Base-by-base conservation (phyloP, 2,329 filamentous ascomycete species). In the Trichoderma cornu-damae region DNA sequence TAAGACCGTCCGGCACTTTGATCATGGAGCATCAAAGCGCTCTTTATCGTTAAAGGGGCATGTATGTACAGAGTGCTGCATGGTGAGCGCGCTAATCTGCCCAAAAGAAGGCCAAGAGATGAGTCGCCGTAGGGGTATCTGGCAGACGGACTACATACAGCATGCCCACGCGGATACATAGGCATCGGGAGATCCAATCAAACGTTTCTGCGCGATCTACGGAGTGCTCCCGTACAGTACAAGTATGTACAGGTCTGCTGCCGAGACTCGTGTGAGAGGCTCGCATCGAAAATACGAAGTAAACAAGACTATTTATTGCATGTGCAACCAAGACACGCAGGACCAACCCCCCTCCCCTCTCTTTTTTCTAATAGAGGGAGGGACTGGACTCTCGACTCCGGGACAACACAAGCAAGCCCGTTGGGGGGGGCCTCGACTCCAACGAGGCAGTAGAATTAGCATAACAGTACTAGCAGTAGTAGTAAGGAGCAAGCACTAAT, bases 261-360 rank as follows among this genome's bases (percentile, higher is more conserved):
- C 50, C 40, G 50, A 44, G 50, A 35, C 20, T 43, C 40, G 22
- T 26, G 18, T n/a, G n/a, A n/a, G n/a, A n/a, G n/a, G 30, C n/a
- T 44, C 40, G 48, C 48, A 24, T 30, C 35, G 7, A 51, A 14
- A 37, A 50, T 50, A 50, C 47, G 22, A 50, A 38, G 47, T 38
- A 34, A 50, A 35, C 16, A 16, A 12, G 20, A 51, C 26, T 20
- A 18, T 14, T 16, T 16, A 20, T 3, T 28, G 34, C 32, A 28
- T 14, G 47, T 8, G 2, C 16, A 24, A 16, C 32, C 34, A 37
- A 54, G 50, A 53, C 50, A 35, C 11, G 6, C n/a, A 28, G n/a
- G 38, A 28, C 42, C 4, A 22, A 18, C 40, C 49, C 35, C n/a
- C 28, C n/a, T n/a, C n/a, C n/a, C n/a, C n/a, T n/a, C n/a, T n/a